Evolutionary conservation across 805 yeast species (phyloP).

Genomic region (Candida insectalens): DNA sequence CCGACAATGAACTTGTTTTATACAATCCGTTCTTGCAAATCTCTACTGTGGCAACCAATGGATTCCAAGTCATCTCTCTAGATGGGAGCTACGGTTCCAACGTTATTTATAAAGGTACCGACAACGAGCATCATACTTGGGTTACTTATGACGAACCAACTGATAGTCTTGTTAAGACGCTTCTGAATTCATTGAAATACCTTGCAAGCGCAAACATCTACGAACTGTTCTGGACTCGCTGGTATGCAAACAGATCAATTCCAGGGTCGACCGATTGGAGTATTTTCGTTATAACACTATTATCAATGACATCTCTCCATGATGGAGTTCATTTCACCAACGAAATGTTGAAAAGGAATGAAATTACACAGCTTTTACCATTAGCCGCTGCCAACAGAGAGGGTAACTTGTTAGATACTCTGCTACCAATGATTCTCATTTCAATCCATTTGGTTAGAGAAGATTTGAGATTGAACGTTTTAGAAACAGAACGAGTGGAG

Average conservation of each 20-base stretch:
- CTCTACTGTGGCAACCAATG: slow-evolving; percentile 15
- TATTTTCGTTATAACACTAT: slow-evolving; percentile 41
- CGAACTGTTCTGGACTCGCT: slow-evolving; percentile 50
- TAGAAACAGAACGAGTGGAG: slow-evolving; percentile 26
- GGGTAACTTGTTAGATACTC: slow-evolving; percentile 27
- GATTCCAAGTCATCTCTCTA: slow-evolving; percentile 14
- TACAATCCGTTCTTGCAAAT: slow-evolving; percentile 48
- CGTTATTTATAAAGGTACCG: slow-evolving; percentile 14
- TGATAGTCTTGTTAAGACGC: slow-evolving; percentile 30
- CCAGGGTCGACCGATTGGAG: slow-evolving; percentile 46
- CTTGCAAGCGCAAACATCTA: slow-evolving; percentile 48
- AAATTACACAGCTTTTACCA: slow-evolving; percentile 17
- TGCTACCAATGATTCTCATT: slow-evolving; percentile 53
- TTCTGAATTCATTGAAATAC: slow-evolving; percentile 41
- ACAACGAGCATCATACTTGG: slow-evolving; percentile 19
- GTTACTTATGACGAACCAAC: slow-evolving; percentile 35
- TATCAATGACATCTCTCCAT: slow-evolving; percentile 38
- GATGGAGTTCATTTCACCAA: slow-evolving; percentile 22
- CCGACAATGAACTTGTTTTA: slow-evolving; percentile 27
- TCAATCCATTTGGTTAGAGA: slow-evolving; percentile 73
- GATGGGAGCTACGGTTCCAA: slow-evolving; percentile 16
- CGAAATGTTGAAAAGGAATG: slow-evolving; percentile 9
- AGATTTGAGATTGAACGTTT: slow-evolving; percentile 53
- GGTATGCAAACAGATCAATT: slow-evolving; percentile 44
- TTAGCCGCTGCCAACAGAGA: slow-evolving; percentile 4